Evolutionary conservation across 306 rosid genomes (phyloP).

Genomic region (Ochetophila trinervis): DNA sequence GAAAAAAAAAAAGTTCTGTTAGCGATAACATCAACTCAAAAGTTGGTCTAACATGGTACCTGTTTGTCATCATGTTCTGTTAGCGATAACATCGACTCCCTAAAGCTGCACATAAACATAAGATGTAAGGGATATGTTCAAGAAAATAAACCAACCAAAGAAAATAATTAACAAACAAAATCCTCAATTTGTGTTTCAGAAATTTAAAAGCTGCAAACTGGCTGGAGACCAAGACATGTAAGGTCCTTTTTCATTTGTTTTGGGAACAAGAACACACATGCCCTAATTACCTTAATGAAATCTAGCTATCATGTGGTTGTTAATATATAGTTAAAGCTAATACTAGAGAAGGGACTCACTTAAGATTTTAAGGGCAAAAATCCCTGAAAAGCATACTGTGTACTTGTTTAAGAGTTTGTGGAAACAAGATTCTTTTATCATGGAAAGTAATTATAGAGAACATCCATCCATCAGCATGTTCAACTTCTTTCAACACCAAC

Average conservation of each 20-base stretch:
- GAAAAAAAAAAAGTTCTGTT: constrained; percentile 52
- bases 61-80: constrained; percentile 96
- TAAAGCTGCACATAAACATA: constrained; percentile 68
- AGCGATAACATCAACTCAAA: constrained; percentile 82
- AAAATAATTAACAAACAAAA: constrained; percentile 8
- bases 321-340: too few relatives aligned
- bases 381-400: too few relatives aligned
- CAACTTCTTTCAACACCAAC: too few relatives aligned
- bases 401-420: too few relatives aligned
- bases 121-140: constrained; percentile 27
- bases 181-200: constrained; percentile 9
- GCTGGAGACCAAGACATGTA: constrained; percentile 1
- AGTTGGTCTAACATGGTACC: constrained; percentile 41
- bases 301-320: too few relatives aligned
- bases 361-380: too few relatives aligned
- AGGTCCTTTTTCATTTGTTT: too few relatives aligned
- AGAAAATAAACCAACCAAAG: constrained; percentile 8
- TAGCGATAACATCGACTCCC: constrained; percentile 79
- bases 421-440: too few relatives aligned
- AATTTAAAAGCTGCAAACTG: constrained; percentile 14
- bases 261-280: neutral
- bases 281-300: neutral
- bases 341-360: too few relatives aligned
- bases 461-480: too few relatives aligned
- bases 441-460: too few relatives aligned